A percentile compares a stretch with the other conserved stretches of the same genome.
phyloP scores from a whole-genome alignment of 805 yeast species.

The Nakazawaea anatomiae region DNA sequence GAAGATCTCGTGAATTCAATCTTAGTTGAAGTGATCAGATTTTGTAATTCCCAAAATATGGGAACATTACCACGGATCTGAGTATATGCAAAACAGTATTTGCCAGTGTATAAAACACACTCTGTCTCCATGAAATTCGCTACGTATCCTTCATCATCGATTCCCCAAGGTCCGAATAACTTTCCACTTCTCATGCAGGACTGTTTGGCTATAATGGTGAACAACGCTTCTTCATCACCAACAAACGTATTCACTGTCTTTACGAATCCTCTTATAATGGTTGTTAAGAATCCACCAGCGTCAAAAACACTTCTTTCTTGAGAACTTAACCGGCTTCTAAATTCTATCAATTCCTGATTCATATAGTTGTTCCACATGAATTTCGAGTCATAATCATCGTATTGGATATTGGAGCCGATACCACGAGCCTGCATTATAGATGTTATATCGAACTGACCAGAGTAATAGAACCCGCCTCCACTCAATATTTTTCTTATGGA shows the following conservation, averaged over 20 bases:
- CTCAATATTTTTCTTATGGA: slow-evolving; percentile 39
- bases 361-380: slow-evolving; percentile 49
- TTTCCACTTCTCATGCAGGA: slow-evolving; percentile 37
- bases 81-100: slow-evolving; percentile 36
- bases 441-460: slow-evolving; percentile 40
- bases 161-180: slow-evolving; percentile 51
- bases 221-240: slow-evolving; percentile 29
- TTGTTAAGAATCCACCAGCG: slow-evolving; percentile 37
- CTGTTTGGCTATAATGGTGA: slow-evolving; percentile 49
- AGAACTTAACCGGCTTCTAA: slow-evolving; percentile 35
- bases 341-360: slow-evolving; percentile 38
- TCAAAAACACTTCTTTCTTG: slow-evolving; percentile 38
- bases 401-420: slow-evolving; percentile 23
- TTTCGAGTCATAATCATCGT: slow-evolving; percentile 33
- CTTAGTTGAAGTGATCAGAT: slow-evolving; percentile 37
- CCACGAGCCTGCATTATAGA: slow-evolving; percentile 41
- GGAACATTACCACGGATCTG: slow-evolving; percentile 51
- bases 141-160: slow-evolving; percentile 50
- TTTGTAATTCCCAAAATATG: slow-evolving; percentile 46
- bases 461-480: slow-evolving; percentile 43
- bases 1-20: slow-evolving; percentile 43
- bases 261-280: slow-evolving; percentile 47
- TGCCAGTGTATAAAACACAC: slow-evolving; percentile 35
- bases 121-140: slow-evolving; percentile 51
- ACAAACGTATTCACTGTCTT: slow-evolving; percentile 31